Evolutionary conservation across 495 filamentous ascomycete species (phyloP), one percentile per base, ranked within the genome.

Genomic region (Astrothelium subdiscretum): DNA sequence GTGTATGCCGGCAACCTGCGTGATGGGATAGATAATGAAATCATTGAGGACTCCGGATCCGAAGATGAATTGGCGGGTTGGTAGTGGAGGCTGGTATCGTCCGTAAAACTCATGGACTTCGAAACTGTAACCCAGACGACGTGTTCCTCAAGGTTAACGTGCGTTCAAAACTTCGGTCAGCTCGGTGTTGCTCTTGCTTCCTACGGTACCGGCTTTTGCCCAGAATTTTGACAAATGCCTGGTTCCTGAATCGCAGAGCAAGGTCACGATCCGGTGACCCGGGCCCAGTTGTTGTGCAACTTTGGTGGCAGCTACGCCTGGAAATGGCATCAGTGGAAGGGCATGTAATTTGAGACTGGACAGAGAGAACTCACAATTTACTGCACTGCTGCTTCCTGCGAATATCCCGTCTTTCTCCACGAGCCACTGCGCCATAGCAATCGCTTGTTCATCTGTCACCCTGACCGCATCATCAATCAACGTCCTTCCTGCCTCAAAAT

Each of bases 401-500:
- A 99, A 99, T 38, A 99, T 85, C 0, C 94, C 94, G 71, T 99
- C 94, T 67, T 91, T 89, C 79, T 97, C 92, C 2, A 96, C 94
- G 35, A 99, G 75, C 88, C 90, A 96, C 64, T 89, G 78, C 18
- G 92, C 94, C 95, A 99, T 97, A 40, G 81, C 82, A 71, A 91
- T 78, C 6, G 94, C 94, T 77, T 99, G 91, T 29, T 84, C 84
- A 75, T 99, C 94, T n/a, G 83, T 88, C 20, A 97, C 94, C 31
- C 87, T 81, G 8, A 97, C 84, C 13, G 94, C 92, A 75, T 96
- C 90, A 70, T 96, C 89, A 54, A 99, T 81, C 44, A 96, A 69
- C 62, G 87, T 82, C 65, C 89, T 80, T 0, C 92, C 95, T 38
- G 83, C 88, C 70, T 95, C 89, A 64, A 97, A 92, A 67, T 97